A percentile compares a stretch with the other conserved stretches of the same genome.
phyloP scores from a whole-genome alignment of 2,329 filamentous ascomycete species.

The Colletotrichum sojae region DNA sequence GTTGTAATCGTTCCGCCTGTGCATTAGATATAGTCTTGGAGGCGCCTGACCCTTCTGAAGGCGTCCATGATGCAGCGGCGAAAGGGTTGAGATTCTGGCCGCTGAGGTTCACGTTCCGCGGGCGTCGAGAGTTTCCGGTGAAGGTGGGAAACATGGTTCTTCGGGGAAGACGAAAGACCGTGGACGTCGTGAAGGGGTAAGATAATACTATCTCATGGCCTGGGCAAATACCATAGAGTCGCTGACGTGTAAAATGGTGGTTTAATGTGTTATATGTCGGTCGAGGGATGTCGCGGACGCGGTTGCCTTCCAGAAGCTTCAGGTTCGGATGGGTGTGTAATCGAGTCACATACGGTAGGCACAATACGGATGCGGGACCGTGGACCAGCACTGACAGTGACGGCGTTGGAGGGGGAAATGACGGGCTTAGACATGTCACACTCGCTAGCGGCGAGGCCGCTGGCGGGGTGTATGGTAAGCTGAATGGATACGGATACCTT shows the following conservation, averaged over 20 bases:
- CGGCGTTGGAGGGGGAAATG: conserved; percentile 29
- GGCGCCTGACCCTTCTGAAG: conserved; percentile 71
- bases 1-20: conserved; percentile 85
- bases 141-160: conserved; percentile 89
- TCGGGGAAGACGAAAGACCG: neutral
- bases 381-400: conserved; percentile 13
- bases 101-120: conserved; percentile 93
- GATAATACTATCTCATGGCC: conserved; percentile 22
- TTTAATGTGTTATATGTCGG: neutral
- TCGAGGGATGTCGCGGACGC: conserved; percentile 24
- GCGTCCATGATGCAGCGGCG: conserved; percentile 71
- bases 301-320: conserved; percentile 40
- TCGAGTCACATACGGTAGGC: conserved; percentile 16
- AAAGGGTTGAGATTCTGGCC: conserved; percentile 88
- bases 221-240: neutral
- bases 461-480: conserved; percentile 18
- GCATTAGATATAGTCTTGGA: conserved; percentile 87
- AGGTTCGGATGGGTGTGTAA: conserved; percentile 40
- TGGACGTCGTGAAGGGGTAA: conserved; percentile 2
- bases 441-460: neutral
- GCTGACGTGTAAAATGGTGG: neutral
- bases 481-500: neutral
- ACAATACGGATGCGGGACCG: conserved; percentile 1
- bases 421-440: conserved; percentile 17
- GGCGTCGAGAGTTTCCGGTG: conserved; percentile 86